Base-by-base conservation (phyloP, 495 filamentous ascomycete species). In the Annulohypoxylon maeteangense region DNA sequence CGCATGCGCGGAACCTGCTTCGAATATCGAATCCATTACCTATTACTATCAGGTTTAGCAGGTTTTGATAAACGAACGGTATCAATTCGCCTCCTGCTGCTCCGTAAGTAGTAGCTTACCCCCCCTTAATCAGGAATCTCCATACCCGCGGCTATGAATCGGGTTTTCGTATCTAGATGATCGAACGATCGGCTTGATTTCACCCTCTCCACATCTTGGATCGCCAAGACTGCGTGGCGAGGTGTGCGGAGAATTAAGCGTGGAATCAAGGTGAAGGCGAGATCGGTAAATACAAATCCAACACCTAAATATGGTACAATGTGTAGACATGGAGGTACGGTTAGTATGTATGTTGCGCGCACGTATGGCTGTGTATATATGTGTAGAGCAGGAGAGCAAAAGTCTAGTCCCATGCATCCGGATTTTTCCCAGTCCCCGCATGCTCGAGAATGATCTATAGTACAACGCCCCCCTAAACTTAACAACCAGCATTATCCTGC, bases 131-230 rank as follows among this genome's bases (percentile, higher is more conserved):
- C 11, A 25, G 61, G 67, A 10, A 70, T 56, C 23, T 32, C 10
- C 61, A 48, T 38, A 44, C 29, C 4, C 22, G 22, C 45, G 45
- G 45, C 45, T 23, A 50, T 18, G 40, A 27, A 23, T 50, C 23
- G 20, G 45, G 45, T 7, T 27, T 12, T 50, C 25, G n/a, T 42
- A 64, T 45, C n/a, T 44, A 64, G 16, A 38, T 40, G 12, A 57
- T 58, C 68, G 51, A 71, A 67, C 25, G 57, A 67, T 62, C 10
- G 40, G 55, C 34, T 62, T 16, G 23, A 57, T 57, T 29, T 31
- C 36, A 5, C 59, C 0, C 57, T 71, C 57, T 27, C 62, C 55
- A 62, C 61, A 31, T 56, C 48, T 47, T n/a, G 27, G 51, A 11
- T 36, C 16, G 62, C 56, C 68, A 70, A 63, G 68, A 10, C 23